Base-by-base conservation (phyloP, 2,329 filamentous ascomycete species). In the Ascochyta rabiei region DNA sequence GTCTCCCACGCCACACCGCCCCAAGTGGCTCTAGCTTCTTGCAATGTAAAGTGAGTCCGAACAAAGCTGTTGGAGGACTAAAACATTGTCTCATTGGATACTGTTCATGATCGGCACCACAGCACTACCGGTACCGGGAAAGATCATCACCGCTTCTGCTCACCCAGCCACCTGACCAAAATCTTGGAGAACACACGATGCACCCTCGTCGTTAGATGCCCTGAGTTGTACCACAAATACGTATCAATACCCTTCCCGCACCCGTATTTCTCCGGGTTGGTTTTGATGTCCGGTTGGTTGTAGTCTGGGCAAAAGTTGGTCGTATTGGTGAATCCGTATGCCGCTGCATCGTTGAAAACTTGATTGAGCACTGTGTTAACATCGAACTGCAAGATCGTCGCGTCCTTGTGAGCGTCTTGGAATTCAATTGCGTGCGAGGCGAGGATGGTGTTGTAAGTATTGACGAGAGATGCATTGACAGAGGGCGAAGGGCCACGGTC, bases 221-320 rank as follows among this genome's bases (percentile, higher is more conserved):
- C 79, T 6, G 72, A 74, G 58, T 81, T 77, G 46, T 77, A 81
- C 80, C 79, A 81, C 47, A 81, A 79, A 61, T 81, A 81, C 34
- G 75, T 70, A 6, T 73, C 60, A 47, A 80, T 57, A 2, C 62
- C 62, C 15, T 76, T 72, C 39, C 73, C 68, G 63, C 80, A 82
- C 3, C 78, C 79, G 68, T 82, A 81, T 18, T 70, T 71, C 16
- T 57, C 66, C 51, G 79, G 80, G 47, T 80, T 70, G 4, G 64
- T 72, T 12, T 66, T 62, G 33, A 82, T 76, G 69, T 80, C 78
- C 2, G 77, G 75, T 55, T 80, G 77, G 57, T 80, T 72, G 59
- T 80, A 82, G 0, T 68, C 73, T 6, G 71, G 61, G 58, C 80
- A 82, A 49, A 76, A 82, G 2, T 61, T 64, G 3, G 79, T 82